Evolutionary conservation across 164 flowering plant species (phyloP).

Genomic region (Chimonanthus praecox): DNA sequence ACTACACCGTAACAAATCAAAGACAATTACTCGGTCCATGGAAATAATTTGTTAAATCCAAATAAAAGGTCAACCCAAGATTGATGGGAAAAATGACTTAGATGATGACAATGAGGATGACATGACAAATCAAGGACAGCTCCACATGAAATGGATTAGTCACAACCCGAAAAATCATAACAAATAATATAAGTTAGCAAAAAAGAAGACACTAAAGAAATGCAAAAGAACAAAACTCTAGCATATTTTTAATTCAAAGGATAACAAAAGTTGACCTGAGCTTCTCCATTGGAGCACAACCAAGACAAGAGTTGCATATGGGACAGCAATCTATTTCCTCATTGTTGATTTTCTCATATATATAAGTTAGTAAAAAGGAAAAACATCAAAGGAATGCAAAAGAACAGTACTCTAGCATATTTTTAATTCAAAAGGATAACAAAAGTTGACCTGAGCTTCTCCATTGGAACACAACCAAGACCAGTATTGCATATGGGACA

Average conservation of each 20-base stretch:
- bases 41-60: too few relatives aligned
- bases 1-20: too few relatives aligned
- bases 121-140: too few relatives aligned
- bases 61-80: too few relatives aligned
- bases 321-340: slow-evolving; percentile 89
- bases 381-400: not conserved
- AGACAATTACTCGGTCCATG: too few relatives aligned
- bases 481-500: slow-evolving; percentile 88
- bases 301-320: slow-evolving; percentile 77
- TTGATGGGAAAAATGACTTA: too few relatives aligned
- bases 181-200: not conserved
- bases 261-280: slow-evolving; percentile 46
- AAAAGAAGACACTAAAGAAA: not conserved
- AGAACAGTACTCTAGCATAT: not conserved
- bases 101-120: too few relatives aligned
- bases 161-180: too few relatives aligned
- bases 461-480: slow-evolving; percentile 75
- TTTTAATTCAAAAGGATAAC: too few relatives aligned
- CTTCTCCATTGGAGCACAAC: slow-evolving; percentile 76
- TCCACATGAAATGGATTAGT: too few relatives aligned
- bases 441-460: slow-evolving; percentile 66
- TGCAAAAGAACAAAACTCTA: not conserved
- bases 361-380: too few relatives aligned
- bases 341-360: slow-evolving; percentile 47
- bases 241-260: not conserved